Evolutionary conservation across 768 basidiomycete genomes (phyloP), one percentile per base, ranked within the genome.

Genomic region (Mycena venus): DNA sequence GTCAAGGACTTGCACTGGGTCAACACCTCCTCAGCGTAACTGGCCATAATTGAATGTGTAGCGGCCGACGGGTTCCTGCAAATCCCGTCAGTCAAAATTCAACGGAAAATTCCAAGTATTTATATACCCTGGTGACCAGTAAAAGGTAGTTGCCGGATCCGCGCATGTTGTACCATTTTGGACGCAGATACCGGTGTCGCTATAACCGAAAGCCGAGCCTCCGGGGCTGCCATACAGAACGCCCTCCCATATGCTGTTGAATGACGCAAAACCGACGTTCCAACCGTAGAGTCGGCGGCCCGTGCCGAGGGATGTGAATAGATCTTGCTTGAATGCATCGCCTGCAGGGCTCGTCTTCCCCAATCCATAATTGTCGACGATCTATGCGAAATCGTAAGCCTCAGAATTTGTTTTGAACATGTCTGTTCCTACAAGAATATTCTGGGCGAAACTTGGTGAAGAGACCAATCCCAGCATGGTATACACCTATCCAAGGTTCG

Each of bases 281-380:
- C 85, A 67, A 0, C 78, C 17, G 68, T 40, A 23, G 59, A 80
- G 47, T 83, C 78, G 7, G 66, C 59, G 56, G 68, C 68, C 51
- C 85, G 81, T 66, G 12, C 56, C 70, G 23, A 80, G 42, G 4
- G 85, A 85, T 15, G 82, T 76, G 68, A 85, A 88, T 36, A 87
- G 66, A 15, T 81, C 72, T 56, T 84, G 82, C 44, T 87, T 82
- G 81, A 83, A 87, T 23, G 83, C 80, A 58, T 88, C 79, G 15
- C 87, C 88, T 51, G 74, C 75, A 17, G 81, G 77, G 1, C 82
- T 79, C 21, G 84, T 79, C 17, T 29, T 72, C 8, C 88, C 88
- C 27, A 82, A 80, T 3, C 88, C 88, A 29, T 88, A 88, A 14
- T 79, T 84, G 72, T 88, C 86, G 0, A 85, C 81, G 56, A 74